Evolutionary conservation across 2,329 filamentous ascomycete species (phyloP).

Genomic region (Chrysosporium queenslandicum): DNA sequence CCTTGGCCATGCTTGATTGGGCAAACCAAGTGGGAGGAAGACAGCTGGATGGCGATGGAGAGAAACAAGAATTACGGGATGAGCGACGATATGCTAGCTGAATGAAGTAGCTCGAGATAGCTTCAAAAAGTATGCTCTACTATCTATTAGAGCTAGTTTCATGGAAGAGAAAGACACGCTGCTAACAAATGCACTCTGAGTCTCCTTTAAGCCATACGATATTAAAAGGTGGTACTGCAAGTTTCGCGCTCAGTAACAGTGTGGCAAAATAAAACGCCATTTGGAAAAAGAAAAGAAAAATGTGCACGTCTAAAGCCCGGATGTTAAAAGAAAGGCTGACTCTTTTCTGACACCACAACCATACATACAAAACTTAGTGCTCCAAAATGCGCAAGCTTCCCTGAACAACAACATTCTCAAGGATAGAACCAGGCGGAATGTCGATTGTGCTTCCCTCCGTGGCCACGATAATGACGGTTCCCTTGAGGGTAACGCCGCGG

Average conservation of each 20-base stretch:
- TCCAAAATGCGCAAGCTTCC: slow-evolving; percentile 72
- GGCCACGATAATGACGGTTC: slow-evolving; percentile 94
- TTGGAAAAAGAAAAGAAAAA: neutral
- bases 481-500: slow-evolving; percentile 90
- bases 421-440: slow-evolving; percentile 86
- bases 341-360: neutral
- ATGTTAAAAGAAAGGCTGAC: neutral
- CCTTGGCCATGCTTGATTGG: no score
- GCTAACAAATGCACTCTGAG: neutral
- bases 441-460: slow-evolving; percentile 98
- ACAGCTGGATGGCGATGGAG: no score
- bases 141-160: neutral
- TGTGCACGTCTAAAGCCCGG: slow-evolving; percentile 4
- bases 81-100: neutral
- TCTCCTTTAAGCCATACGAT: slow-evolving; percentile 5
- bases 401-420: slow-evolving; percentile 98
- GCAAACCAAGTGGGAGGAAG: no score
- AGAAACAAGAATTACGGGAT: neutral
- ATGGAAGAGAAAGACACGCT: neutral
- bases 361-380: slow-evolving; percentile 41
- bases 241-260: slow-evolving; percentile 1
- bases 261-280: slow-evolving; percentile 4
- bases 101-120: no score
- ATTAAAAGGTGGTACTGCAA: slow-evolving; percentile 7
- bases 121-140: neutral